phyloP scores from a whole-genome alignment of 78 protist species.

The Protostelium mycophagum region DNA sequence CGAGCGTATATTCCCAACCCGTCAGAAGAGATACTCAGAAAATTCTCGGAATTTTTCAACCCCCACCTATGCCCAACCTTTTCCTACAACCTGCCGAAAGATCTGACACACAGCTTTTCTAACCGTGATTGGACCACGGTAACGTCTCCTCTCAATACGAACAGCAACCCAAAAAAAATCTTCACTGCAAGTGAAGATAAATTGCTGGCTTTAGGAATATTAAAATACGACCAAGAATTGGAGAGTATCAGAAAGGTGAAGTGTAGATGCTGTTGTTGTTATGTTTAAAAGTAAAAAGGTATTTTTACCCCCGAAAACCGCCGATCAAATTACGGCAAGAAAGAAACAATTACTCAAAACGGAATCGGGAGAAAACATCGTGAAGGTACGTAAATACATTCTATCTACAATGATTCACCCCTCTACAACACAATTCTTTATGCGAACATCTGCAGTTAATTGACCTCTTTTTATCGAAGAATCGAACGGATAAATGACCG shows the following conservation, averaged over 20 bases:
- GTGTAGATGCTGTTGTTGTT: not conserved
- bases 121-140: not conserved
- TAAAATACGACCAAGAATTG: not conserved
- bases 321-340: not conserved
- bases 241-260: not conserved
- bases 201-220: not conserved
- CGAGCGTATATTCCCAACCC: no score
- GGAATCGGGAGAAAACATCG: no score
- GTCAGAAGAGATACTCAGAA: no score
- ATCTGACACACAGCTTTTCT: not conserved
- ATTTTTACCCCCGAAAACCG: not conserved
- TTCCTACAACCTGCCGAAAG: not conserved
- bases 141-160: not conserved
- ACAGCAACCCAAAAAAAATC: not conserved
- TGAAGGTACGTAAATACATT: no score
- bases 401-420: no score
- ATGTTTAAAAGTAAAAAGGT: not conserved
- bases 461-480: no score
- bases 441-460: no score
- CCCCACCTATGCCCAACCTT: not conserved
- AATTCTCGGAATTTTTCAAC: not conserved
- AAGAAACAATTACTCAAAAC: not conserved
- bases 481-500: no score
- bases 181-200: not conserved
- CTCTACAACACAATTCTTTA: no score